A percentile compares a stretch with the other conserved stretches of the same genome.
These are phyloP conservation scores for Neofusicoccum kwambonambiense DNA, from an alignment of 2,329 filamentous ascomycete species.

Conservation along the genomic window DNA sequence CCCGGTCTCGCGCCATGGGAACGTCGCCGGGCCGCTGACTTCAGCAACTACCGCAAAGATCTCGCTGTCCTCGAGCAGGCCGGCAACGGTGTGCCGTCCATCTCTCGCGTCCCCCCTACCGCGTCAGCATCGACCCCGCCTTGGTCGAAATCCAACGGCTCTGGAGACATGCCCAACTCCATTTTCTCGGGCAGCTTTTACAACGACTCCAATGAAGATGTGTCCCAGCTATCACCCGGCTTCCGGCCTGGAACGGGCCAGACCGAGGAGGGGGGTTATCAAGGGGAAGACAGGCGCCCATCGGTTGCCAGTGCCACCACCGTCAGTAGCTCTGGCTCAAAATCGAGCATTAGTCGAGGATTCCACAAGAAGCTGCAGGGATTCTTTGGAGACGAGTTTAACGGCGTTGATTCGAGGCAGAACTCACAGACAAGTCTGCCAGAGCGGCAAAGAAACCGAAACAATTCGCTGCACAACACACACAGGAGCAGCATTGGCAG, in stretches of 20 bases:
- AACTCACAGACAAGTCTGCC: constrained; percentile 71
- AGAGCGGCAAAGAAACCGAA: constrained; percentile 62
- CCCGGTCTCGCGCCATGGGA: constrained; percentile 50
- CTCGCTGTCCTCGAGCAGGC: constrained; percentile 66
- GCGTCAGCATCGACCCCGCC: constrained; percentile 53
- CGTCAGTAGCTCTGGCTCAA: constrained; percentile 81
- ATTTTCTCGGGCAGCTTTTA: constrained; percentile 59
- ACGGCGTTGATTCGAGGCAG: constrained; percentile 60
- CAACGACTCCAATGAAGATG: constrained; percentile 72
- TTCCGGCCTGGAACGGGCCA: constrained; percentile 59
- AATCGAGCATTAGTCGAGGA: constrained; percentile 67
- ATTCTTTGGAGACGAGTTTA: constrained; percentile 90
- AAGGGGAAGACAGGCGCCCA: constrained; percentile 71
- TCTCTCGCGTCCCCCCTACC: constrained; percentile 57
- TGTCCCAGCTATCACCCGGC: constrained; percentile 67
- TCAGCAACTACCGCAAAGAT: constrained; percentile 70
- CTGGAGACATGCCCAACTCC: constrained; percentile 41
- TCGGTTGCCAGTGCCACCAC: constrained; percentile 87
- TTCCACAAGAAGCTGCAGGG: constrained; percentile 79
- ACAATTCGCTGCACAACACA: constrained; percentile 75
- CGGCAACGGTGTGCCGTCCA: constrained; percentile 57
- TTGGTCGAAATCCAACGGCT: constrained; percentile 48
- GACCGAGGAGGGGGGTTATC: constrained; percentile 47
- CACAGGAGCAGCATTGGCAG: constrained; percentile 48
- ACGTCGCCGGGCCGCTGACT: constrained; percentile 56